phyloP scores from a whole-genome alignment of 176 grass and related monocot genomes.

The Olyra latifolia region DNA sequence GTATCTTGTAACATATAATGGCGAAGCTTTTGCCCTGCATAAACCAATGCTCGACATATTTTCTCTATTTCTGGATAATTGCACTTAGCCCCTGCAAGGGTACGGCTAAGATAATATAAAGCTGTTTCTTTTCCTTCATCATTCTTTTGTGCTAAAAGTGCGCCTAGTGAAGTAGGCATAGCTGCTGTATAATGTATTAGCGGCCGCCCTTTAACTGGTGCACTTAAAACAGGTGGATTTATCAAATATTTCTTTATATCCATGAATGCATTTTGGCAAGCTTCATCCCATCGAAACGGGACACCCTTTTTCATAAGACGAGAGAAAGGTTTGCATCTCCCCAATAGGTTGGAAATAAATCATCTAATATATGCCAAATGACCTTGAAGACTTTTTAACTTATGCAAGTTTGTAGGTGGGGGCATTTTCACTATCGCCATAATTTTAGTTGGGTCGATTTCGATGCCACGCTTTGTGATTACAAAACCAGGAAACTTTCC shows the following conservation, averaged over 20 bases:
- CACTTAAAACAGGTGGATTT: not conserved
- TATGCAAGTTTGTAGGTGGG: too few species aligned
- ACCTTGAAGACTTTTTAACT: too few species aligned
- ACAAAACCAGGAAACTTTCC: too few species aligned
- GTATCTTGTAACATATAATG: conserved; percentile 4
- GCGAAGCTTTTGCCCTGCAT: not conserved
- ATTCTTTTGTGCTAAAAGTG: not conserved
- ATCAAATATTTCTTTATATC: not conserved
- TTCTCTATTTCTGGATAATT: conserved; percentile 7
- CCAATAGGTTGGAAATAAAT: too few species aligned
- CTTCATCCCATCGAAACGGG: not conserved
- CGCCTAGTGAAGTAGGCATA: not conserved
- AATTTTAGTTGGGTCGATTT: too few species aligned
- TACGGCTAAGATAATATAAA: not conserved
- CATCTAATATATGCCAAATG: too few species aligned
- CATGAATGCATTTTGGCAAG: not conserved
- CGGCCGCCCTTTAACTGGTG: not conserved
- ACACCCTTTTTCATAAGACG: not conserved
- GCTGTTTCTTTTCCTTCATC: not conserved
- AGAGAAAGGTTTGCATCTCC: not conserved
- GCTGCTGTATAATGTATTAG: not conserved
- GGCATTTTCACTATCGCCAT: too few species aligned
- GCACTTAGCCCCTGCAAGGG: not conserved
- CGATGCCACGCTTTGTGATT: too few species aligned
- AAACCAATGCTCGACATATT: not conserved